Evolutionary conservation across 331 rosid genomes (phyloP).

Genomic region (Acacia pycnantha): DNA sequence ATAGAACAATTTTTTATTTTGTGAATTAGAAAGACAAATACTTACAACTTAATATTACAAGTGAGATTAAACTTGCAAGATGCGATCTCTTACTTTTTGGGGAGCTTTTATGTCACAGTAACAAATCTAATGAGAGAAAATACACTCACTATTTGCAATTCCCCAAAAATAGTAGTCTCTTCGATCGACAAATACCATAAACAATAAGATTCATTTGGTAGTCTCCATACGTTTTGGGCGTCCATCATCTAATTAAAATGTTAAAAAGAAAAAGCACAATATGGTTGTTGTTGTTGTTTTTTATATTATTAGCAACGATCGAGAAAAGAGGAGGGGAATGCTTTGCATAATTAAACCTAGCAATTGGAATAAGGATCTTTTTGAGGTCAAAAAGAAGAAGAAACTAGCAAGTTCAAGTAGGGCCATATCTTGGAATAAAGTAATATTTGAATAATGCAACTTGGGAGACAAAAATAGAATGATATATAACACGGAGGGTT

Average conservation of each 20-base stretch:
- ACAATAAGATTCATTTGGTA: neutral
- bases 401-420: constrained; percentile 27
- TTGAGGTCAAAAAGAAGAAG: constrained; percentile 41
- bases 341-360: neutral
- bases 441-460: constrained; percentile 30
- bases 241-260: neutral
- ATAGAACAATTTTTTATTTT: no score
- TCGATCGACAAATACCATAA: neutral
- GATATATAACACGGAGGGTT: constrained; percentile 24
- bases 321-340: neutral
- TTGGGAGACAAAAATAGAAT: constrained; percentile 36
- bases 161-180: no score
- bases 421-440: constrained; percentile 31
- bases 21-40: no score
- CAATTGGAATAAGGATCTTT: neutral
- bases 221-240: neutral
- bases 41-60: no score
- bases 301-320: neutral
- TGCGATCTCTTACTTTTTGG: no score
- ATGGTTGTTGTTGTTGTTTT: neutral
- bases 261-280: neutral
- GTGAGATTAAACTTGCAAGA: no score
- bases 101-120: no score
- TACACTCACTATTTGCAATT: no score
- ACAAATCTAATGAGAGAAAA: no score